A percentile compares a stretch with the other conserved stretches of the same genome.
Conservation (phyloP, 2,329 filamentous ascomycete genomes). For the Nannizziopsis barbatae region DNA sequence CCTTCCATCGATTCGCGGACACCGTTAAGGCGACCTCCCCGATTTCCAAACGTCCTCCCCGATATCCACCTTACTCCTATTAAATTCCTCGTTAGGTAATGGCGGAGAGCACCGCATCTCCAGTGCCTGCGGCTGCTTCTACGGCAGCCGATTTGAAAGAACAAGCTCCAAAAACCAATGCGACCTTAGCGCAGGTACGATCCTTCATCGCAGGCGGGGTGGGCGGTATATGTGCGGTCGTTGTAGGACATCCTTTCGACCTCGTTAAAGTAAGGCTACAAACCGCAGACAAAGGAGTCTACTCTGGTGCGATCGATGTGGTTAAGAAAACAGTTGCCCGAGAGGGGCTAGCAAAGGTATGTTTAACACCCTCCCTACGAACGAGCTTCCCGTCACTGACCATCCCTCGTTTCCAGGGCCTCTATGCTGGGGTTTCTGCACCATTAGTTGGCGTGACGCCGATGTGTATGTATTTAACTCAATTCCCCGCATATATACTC, state of each 20-base stretch:
- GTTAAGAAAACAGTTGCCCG: constrained; percentile 77
- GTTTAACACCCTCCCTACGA: constrained; percentile 13
- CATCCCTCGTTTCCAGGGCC: constrained; percentile 43
- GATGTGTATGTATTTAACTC: constrained; percentile 65
- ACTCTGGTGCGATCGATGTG: constrained; percentile 81
- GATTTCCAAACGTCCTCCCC: not conserved
- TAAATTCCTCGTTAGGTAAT: not conserved
- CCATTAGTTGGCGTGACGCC: constrained; percentile 92
- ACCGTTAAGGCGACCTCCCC: not conserved
- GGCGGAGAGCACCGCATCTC: constrained; percentile 24
- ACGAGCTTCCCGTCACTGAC: not conserved
- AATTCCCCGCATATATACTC: not conserved
- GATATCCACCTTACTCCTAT: not conserved
- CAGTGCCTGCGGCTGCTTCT: constrained; percentile 22
- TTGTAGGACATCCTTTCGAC: constrained; percentile 95
- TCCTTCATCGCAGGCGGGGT: constrained; percentile 84
- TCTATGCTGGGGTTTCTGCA: constrained; percentile 95
- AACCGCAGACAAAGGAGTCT: constrained; percentile 88
- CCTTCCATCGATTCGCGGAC: too few species aligned
- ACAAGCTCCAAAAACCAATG: constrained; percentile 25
- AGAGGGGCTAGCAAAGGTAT: constrained; percentile 59
- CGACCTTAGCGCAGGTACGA: constrained; percentile 55
- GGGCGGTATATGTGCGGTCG: constrained; percentile 82
- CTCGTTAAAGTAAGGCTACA: constrained; percentile 95
- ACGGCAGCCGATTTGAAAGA: constrained; percentile 24